Evolutionary conservation across 495 filamentous ascomycete species (phyloP).

Genomic region (Lophiostoma macrostomum): DNA sequence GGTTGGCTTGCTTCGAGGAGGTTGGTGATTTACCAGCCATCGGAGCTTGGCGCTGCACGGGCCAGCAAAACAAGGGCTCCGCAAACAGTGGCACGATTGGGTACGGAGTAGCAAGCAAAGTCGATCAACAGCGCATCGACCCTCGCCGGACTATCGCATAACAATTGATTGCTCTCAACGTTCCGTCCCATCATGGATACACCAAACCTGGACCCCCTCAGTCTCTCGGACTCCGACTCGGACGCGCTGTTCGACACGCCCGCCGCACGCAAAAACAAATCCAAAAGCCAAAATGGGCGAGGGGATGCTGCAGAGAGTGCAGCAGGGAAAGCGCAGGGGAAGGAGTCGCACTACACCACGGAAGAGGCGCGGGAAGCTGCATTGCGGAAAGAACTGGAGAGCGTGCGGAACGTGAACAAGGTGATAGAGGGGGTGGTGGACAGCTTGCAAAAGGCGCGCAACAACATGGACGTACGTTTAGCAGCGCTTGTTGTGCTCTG

Average conservation of each 20-base stretch:
- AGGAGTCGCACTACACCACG: slow-evolving; percentile 58
- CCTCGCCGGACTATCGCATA: too few relatives aligned
- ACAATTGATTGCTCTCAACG: neutral
- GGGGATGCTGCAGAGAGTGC: slow-evolving; percentile 45
- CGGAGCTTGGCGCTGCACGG: too few relatives aligned
- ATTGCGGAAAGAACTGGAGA: slow-evolving; percentile 73
- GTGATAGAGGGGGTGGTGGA: slow-evolving; percentile 80
- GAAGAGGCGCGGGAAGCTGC: slow-evolving; percentile 70
- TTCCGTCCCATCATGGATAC: slow-evolving; percentile 13
- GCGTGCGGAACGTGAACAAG: slow-evolving; percentile 78
- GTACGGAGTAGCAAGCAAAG: too few relatives aligned
- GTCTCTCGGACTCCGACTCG: slow-evolving; percentile 53
- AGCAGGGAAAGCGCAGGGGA: slow-evolving; percentile 44
- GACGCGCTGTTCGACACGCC: slow-evolving; percentile 75
- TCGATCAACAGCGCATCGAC: too few relatives aligned
- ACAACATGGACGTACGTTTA: slow-evolving; percentile 79
- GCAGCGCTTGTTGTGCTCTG: neutral
- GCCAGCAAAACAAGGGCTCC: too few relatives aligned
- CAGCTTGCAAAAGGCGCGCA: slow-evolving; percentile 74
- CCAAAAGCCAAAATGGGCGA: slow-evolving; percentile 16
- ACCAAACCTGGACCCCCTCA: slow-evolving; percentile 26
- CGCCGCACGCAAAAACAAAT: slow-evolving; percentile 39
- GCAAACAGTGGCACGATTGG: too few relatives aligned
- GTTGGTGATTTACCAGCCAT: too few relatives aligned
- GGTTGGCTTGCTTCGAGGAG: too few relatives aligned